phyloP scores from a whole-genome alignment of 345 rosid species.

The Lumnitzera racemosa region DNA sequence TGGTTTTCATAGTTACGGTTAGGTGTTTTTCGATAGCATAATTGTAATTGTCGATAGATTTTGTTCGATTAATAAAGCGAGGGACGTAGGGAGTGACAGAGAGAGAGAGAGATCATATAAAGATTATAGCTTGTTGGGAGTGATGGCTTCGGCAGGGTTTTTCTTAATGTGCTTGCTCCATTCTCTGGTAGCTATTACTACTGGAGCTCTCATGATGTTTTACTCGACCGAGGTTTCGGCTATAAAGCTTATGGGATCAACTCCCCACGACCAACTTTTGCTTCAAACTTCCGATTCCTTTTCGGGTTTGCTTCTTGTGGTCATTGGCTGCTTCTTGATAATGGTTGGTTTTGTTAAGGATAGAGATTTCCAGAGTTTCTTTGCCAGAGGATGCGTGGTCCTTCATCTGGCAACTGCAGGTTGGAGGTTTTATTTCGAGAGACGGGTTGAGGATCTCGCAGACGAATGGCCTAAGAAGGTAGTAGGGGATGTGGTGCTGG shows the following conservation, averaged over 20 bases:
- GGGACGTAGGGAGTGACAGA: neutral
- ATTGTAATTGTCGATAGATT: too few species aligned
- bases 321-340: constrained; percentile 59
- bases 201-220: constrained; percentile 81
- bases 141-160: constrained; percentile 34
- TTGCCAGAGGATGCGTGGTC: constrained; percentile 69
- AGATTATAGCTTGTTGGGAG: neutral
- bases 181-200: constrained; percentile 60
- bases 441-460: constrained; percentile 64
- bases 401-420: constrained; percentile 64
- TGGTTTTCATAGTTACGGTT: too few species aligned
- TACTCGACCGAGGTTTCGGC: constrained; percentile 54
- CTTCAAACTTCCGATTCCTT: constrained; percentile 82
- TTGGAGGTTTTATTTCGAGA: constrained; percentile 71
- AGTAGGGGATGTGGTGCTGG: constrained; percentile 62
- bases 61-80: neutral
- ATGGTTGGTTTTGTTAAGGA: constrained; percentile 89
- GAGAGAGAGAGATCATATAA: neutral
- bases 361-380: constrained; percentile 67
- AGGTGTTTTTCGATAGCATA: too few species aligned
- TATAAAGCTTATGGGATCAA: constrained; percentile 77
- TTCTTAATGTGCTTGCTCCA: constrained; percentile 58
- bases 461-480: constrained; percentile 61
- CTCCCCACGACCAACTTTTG: constrained; percentile 82
- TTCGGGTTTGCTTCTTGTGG: constrained; percentile 80